These are phyloP conservation scores for Dendrocalamus latiflorus DNA, from an alignment of 202 grass and related monocot genomes.

Conservation along the genomic window DNA sequence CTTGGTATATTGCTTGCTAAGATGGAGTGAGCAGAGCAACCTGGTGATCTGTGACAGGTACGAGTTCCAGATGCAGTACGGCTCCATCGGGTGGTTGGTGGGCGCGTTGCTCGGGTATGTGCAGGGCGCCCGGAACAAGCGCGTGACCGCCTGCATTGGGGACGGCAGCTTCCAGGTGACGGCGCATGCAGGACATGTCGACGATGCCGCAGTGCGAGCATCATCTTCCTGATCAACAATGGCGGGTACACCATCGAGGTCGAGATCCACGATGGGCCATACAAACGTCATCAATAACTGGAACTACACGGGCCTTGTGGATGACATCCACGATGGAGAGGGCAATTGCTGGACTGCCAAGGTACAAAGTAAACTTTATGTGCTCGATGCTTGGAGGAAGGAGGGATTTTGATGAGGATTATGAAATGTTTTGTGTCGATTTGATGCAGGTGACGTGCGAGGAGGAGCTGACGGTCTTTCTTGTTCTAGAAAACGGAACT, in stretches of 20 bases:
- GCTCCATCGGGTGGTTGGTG: slow-evolving; percentile 33
- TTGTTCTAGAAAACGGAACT: no score
- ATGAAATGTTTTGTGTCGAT: no score
- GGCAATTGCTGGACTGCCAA: slow-evolving; percentile 29
- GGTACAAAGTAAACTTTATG: neutral
- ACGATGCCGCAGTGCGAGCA: slow-evolving; percentile 34
- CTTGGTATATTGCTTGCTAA: neutral
- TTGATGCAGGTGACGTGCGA: neutral
- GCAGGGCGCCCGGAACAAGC: neutral
- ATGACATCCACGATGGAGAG: slow-evolving; percentile 36
- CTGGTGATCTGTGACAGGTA: slow-evolving; percentile 2
- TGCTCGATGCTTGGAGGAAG: no score
- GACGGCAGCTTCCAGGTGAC: slow-evolving; percentile 50
- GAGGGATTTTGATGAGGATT: no score
- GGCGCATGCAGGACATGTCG: slow-evolving; percentile 41
- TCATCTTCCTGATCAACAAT: slow-evolving; percentile 47
- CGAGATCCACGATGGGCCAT: slow-evolving; percentile 56
- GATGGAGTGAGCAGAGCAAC: neutral
- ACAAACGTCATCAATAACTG: slow-evolving; percentile 66
- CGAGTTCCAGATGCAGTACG: slow-evolving; percentile 47
- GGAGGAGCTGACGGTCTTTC: slow-evolving; percentile 31
- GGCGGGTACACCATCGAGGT: slow-evolving; percentile 48
- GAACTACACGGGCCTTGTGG: slow-evolving; percentile 35
- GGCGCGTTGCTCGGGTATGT: slow-evolving; percentile 34
- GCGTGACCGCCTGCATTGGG: slow-evolving; percentile 16